These are phyloP conservation scores for Apostasia shenzhenica DNA, from an alignment of 106 monocot species.

Conservation along the genomic window DNA sequence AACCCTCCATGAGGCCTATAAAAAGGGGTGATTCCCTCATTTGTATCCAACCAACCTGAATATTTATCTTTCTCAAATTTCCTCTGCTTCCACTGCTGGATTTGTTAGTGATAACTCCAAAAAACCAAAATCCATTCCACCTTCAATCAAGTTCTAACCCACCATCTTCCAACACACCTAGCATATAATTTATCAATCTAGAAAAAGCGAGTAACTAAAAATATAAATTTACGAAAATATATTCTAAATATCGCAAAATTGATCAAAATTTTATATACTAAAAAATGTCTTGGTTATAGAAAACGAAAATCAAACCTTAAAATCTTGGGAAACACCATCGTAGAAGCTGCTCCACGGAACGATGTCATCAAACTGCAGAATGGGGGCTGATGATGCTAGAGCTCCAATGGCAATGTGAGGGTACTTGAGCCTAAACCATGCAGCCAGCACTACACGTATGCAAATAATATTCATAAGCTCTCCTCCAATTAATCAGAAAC, in stretches of 20 bases:
- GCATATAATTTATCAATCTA: not conserved
- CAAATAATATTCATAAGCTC: not conserved
- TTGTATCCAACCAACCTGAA: no score
- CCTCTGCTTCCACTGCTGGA: no score
- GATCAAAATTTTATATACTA: not conserved
- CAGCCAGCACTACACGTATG: slow-evolving; percentile 66
- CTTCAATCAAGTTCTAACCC: not conserved
- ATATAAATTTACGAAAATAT: not conserved
- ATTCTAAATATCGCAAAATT: not conserved
- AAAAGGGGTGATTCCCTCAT: no score
- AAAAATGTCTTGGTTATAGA: not conserved
- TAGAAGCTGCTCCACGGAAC: slow-evolving; percentile 80
- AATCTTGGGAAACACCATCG: slow-evolving; percentile 84
- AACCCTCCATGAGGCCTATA: no score
- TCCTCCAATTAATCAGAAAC: not conserved
- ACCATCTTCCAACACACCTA: not conserved
- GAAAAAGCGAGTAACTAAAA: not conserved
- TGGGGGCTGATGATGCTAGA: slow-evolving; percentile 86
- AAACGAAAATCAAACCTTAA: slow-evolving; percentile 35
- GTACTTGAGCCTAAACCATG: slow-evolving; percentile 97
- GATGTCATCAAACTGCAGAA: slow-evolving; percentile 82
- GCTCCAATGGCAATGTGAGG: slow-evolving; percentile 88
- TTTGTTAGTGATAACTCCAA: no score
- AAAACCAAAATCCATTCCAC: no score
- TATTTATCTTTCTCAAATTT: no score